Evolutionary conservation across 2,329 filamentous ascomycete species (phyloP), one percentile per base, ranked within the genome.

Genomic region (Sporothrix brunneoviolacea): DNA sequence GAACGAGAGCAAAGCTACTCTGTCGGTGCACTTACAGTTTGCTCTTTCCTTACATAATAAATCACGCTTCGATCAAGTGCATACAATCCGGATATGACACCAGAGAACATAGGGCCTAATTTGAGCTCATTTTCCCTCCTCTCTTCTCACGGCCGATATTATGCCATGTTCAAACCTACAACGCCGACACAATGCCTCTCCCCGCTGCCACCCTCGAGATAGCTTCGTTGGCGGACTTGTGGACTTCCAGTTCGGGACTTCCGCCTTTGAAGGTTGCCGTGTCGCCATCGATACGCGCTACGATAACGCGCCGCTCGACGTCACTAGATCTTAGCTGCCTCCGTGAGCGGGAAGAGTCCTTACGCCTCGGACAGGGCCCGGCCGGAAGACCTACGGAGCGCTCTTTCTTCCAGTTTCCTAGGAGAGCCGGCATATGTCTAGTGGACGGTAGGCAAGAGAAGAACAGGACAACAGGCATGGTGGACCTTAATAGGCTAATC

Each of bases 321-420:
- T 41, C 40, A 3, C 21, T 24, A 4, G 39, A 48, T 2, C 36
- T 30, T 9, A 36, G 42, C n/a, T n/a, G 21, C 10, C 13, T 15
- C 18, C 35, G 39, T 16, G 27, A 28, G 8, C 27, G 37, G 16
- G 45, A 49, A n/a, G 40, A 49, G 9, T 53, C 27, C 18, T 19
- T 50, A 15, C 51, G n/a, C 10, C 30, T 27, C 9, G 46, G 46
- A 3, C 51, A 53, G 32, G 51, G 41, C 16, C n/a, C 45, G n/a
- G n/a, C 4, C 4, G 4, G n/a, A 15, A 8, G 33, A 37, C 1
- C 6, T 10, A 5, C 24, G 10, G 24, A 28, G 24, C 24, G 32
- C 21, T 12, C 21, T 1, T 15, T 24, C 21, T 16, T 4, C 18
- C 3, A 13, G 22, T 19, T 28, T 28, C 24, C 24, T 19, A 19